Evolutionary conservation across 345 rosid genomes (phyloP).

Genomic region (Citrus glauca): DNA sequence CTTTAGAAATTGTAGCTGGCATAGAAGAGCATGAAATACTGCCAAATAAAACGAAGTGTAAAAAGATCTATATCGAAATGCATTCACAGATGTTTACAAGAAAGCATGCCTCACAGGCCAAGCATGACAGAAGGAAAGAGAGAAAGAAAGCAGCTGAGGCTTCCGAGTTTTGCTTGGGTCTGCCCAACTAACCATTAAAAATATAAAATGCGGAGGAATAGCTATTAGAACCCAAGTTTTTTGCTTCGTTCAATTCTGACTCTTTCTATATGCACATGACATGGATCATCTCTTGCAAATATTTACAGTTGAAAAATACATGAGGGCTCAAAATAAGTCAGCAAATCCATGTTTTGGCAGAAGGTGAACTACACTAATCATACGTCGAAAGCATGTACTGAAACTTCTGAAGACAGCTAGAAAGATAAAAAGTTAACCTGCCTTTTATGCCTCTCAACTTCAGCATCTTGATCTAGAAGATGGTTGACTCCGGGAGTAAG

Average conservation of each 20-base stretch:
- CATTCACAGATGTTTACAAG: slow-evolving; percentile 93
- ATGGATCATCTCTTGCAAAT: neutral
- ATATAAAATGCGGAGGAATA: no score
- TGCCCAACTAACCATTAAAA: slow-evolving; percentile 41
- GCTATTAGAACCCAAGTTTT: neutral
- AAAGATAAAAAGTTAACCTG: neutral
- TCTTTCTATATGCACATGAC: neutral
- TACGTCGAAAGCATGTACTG: neutral
- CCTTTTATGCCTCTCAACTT: neutral
- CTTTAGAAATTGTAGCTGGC: slow-evolving; percentile 83
- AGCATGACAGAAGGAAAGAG: slow-evolving; percentile 63
- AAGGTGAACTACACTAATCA: neutral
- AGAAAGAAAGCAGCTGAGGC: slow-evolving; percentile 95
- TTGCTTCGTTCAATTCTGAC: neutral
- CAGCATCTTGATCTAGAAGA: slow-evolving; percentile 60
- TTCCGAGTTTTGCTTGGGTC: slow-evolving; percentile 89
- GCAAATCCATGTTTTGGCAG: neutral
- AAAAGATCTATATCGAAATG: slow-evolving; percentile 88
- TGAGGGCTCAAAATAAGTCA: neutral
- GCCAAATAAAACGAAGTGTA: slow-evolving; percentile 83
- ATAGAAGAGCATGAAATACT: slow-evolving; percentile 88
- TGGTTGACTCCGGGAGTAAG: slow-evolving; percentile 72
- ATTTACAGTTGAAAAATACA: neutral
- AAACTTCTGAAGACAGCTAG: neutral
- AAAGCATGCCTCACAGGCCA: slow-evolving; percentile 91